Conservation (phyloP, 2,329 filamentous ascomycete genomes). For the Cladosporium sp. region DNA sequence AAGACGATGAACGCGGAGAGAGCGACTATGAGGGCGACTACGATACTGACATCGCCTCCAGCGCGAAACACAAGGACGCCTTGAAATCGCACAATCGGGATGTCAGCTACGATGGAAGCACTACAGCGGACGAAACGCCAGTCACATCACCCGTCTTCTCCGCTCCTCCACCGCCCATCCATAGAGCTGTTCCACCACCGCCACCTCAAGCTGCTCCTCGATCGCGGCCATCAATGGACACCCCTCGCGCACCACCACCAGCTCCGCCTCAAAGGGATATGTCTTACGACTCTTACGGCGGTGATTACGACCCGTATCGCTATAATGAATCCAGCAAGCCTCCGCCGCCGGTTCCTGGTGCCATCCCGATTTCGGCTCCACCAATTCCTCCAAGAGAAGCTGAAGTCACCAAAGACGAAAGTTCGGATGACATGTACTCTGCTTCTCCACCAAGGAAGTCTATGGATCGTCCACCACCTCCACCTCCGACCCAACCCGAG, state of each 20-base stretch:
- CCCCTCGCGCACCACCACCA: constrained; percentile 66
- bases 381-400: constrained; percentile 30
- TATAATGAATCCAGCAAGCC: constrained; percentile 34
- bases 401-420: constrained; percentile 31
- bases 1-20: constrained; percentile 69
- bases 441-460: constrained; percentile 36
- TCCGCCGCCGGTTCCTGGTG: constrained; percentile 31
- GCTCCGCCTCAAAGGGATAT: constrained; percentile 51
- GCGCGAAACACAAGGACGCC: constrained; percentile 89
- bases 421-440: constrained; percentile 45
- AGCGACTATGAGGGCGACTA: constrained; percentile 98
- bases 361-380: constrained; percentile 29
- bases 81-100: constrained; percentile 77
- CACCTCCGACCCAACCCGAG: constrained; percentile 32
- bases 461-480: constrained; percentile 31
- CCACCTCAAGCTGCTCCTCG: constrained; percentile 48
- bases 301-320: constrained; percentile 66
- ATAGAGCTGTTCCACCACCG: constrained; percentile 51
- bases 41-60: constrained; percentile 94
- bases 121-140: constrained; percentile 52
- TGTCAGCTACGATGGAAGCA: constrained; percentile 66
- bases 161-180: constrained; percentile 33
- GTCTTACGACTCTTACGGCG: constrained; percentile 34
- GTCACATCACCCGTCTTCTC: constrained; percentile 37
- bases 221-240: constrained; percentile 63